These are phyloP conservation scores for Calocybe cyanea DNA, from an alignment of 768 basidiomycete species.

Conservation along the genomic window DNA sequence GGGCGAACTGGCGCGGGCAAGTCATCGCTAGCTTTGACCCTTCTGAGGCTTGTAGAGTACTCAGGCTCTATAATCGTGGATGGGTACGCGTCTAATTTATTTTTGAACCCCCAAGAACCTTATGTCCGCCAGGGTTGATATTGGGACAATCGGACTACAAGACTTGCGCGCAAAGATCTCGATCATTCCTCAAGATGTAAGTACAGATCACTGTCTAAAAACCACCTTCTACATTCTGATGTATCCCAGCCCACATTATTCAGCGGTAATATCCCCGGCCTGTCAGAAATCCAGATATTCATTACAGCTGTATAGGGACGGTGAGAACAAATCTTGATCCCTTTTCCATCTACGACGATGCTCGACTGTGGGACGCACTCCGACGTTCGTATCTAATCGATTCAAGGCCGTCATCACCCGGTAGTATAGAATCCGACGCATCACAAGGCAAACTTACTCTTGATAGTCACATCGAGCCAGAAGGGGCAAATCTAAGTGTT, in stretches of 20 bases:
- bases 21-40: conserved; percentile 58
- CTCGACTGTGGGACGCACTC: conserved; percentile 70
- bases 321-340: conserved; percentile 57
- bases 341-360: conserved; percentile 61
- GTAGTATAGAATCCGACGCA: conserved; percentile 25
- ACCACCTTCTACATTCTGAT: conserved; percentile 5
- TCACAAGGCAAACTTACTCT: conserved; percentile 55
- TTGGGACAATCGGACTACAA: conserved; percentile 62
- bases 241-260: conserved; percentile 47
- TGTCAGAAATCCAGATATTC: conserved; percentile 16
- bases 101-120: too few species aligned
- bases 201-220: conserved; percentile 5
- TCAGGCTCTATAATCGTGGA: conserved; percentile 63
- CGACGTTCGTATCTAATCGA: conserved; percentile 47
- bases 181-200: conserved; percentile 68
- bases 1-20: conserved; percentile 61
- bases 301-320: conserved; percentile 38
- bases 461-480: conserved; percentile 73
- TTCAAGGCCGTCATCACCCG: conserved; percentile 38
- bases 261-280: conserved; percentile 40
- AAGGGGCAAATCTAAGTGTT: conserved; percentile 71
- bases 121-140: conserved; percentile 67
- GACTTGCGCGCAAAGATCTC: conserved; percentile 57
- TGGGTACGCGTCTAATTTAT: conserved; percentile 35
- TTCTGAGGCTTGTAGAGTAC: conserved; percentile 70